Evolutionary conservation across 352 stramenopile species (phyloP), one percentile per base, ranked within the genome.

Genomic region (Globisporangium nagaii): DNA sequence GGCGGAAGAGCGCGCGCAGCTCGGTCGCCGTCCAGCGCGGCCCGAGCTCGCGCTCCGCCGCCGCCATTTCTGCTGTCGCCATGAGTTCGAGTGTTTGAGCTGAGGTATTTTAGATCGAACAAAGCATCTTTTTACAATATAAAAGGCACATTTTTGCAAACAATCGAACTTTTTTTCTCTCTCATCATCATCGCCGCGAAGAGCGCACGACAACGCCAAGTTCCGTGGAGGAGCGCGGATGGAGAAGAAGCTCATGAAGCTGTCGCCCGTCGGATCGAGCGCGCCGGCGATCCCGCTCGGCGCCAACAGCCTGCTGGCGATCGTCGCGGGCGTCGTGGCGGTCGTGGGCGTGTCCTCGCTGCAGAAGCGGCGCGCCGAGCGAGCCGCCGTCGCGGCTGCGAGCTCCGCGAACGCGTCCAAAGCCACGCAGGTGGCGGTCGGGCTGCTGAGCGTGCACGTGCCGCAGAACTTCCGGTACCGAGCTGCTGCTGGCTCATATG

Each of bases 1-100:
- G 62, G 48, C 79, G 73, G 57, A 79, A 90, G 60, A 88, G 84
- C 57, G 70, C 65, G n/a, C 70, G 74, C 58, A 90, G 67, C 69
- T 90, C 79, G 60, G 77, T 75, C 20, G 48, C 46, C 52, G 79
- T 74, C 76, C 74, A 90, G 36, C 69, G 75, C 45, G 73, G 78
- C 0, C 73, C 75, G 32, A 86, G 49, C 20, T 61, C 58, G 15
- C 39, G 51, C 58, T 63, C 36, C 25, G 42, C 44, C 53, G 50
- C 31, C 8, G 52, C 32, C 50, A 62, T 60, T 13, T 56, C n/a
- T n/a, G n/a, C n/a, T n/a, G n/a, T n/a, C n/a, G n/a, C n/a, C n/a
- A n/a, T n/a, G n/a, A n/a, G n/a, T n/a, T n/a, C n/a, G n/a, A n/a
- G n/a, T n/a, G n/a, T n/a, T n/a, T n/a, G n/a, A n/a, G n/a, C n/a